These are phyloP conservation scores for Tolypocladium endophyticum DNA, from an alignment of 2,329 filamentous ascomycete species.

Conservation along the genomic window DNA sequence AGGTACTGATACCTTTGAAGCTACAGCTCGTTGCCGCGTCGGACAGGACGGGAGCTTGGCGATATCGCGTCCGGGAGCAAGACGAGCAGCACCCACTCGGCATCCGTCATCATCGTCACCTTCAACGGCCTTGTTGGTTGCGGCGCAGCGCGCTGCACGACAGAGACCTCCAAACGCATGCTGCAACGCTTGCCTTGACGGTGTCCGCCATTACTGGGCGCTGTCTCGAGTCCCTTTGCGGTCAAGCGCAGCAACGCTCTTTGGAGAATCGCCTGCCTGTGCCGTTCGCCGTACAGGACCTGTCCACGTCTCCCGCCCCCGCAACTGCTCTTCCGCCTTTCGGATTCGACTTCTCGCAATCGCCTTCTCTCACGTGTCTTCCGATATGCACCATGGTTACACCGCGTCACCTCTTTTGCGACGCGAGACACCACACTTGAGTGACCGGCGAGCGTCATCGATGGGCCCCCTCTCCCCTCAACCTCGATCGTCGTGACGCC, in stretches of 20 bases:
- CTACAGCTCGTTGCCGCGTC: background rate
- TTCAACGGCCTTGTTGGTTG: background rate
- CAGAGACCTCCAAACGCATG: background rate
- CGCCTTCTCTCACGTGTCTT: background rate
- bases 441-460: background rate
- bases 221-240: background rate
- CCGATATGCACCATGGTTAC: constrained; percentile 4
- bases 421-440: constrained; percentile 3
- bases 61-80: background rate
- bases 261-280: background rate
- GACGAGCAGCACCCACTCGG: background rate
- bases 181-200: background rate
- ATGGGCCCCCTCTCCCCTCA: background rate
- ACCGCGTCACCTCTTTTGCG: background rate
- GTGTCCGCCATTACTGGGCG: background rate
- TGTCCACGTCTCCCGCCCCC: background rate
- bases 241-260: background rate
- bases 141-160: background rate
- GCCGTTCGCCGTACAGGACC: background rate
- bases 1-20: background rate
- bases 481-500: background rate
- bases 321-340: background rate
- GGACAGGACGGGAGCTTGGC: background rate
- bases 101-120: background rate
- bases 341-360: background rate